A percentile compares a stretch with the other conserved stretches of the same genome.
Conservation (phyloP, 352 stramenopile genomes). For the Aphanomyces astaci region DNA sequence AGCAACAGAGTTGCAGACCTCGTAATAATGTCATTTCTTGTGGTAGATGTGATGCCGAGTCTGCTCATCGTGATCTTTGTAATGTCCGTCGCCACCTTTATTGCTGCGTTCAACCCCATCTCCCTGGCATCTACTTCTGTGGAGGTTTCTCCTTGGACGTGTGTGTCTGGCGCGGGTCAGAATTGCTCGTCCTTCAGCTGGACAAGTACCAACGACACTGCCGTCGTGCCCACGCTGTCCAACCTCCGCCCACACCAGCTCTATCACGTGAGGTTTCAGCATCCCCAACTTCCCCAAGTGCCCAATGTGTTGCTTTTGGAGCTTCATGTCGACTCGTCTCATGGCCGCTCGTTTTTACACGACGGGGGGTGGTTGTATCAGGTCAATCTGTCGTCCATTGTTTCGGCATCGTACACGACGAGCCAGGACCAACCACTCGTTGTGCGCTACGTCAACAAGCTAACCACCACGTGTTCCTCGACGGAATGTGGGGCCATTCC, state of each 20-base stretch:
- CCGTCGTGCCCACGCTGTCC: neutral
- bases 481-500: neutral
- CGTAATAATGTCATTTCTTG: neutral
- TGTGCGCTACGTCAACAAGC: neutral
- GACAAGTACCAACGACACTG: neutral
- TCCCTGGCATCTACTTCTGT: neutral
- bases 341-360: too few relatives aligned
- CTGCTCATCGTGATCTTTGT: neutral
- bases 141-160: neutral
- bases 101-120: neutral
- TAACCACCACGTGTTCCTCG: neutral
- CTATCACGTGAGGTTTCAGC: neutral
- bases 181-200: neutral
- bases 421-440: too few relatives aligned
- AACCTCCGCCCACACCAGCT: neutral
- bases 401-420: too few relatives aligned
- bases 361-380: neutral
- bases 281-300: neutral
- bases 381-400: neutral
- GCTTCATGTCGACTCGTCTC: neutral
- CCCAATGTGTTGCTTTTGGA: neutral
- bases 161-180: neutral
- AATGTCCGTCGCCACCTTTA: neutral
- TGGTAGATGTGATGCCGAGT: conserved; percentile 1
- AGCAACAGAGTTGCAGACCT: neutral